phyloP scores from a whole-genome alignment of 257 asterid genomes.

The Salvia splendens region DNA sequence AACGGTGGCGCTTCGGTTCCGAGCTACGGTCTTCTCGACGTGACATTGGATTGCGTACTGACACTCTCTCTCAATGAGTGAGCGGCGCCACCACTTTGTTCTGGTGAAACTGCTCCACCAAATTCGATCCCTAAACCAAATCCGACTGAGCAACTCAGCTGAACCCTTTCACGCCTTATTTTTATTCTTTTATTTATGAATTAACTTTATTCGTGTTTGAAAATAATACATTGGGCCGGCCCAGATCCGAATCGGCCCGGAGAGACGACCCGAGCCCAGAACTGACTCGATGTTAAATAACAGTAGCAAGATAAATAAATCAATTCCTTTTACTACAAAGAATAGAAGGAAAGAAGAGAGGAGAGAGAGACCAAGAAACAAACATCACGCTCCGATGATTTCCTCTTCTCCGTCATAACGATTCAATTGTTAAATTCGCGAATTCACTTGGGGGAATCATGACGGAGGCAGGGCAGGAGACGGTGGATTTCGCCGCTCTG shows the following conservation, averaged over 20 bases:
- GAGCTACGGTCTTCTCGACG: slow-evolving; percentile 70
- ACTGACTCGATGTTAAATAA: not conserved
- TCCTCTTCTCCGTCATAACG: no score
- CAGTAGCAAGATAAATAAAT: not conserved
- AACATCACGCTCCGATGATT: slow-evolving; percentile 33
- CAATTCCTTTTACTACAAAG: not conserved
- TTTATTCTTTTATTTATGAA: not conserved
- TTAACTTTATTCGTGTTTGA: no score
- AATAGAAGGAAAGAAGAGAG: not conserved
- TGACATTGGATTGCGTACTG: slow-evolving; percentile 45
- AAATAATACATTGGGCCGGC: no score
- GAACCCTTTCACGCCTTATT: not conserved
- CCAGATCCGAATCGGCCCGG: not conserved
- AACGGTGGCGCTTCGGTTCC: slow-evolving; percentile 68
- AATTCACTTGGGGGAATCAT: slow-evolving; percentile 41
- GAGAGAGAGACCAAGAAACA: not conserved
- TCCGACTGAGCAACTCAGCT: not conserved
- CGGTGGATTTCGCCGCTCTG: slow-evolving; percentile 84
- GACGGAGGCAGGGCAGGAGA: slow-evolving; percentile 84
- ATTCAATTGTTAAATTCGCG: no score
- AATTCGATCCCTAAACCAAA: slow-evolving; percentile 27
- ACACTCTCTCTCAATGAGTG: not conserved
- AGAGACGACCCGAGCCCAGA: not conserved
- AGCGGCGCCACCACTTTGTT: slow-evolving; percentile 34
- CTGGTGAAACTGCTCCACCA: slow-evolving; percentile 22